phyloP scores from a whole-genome alignment of 73 alveolate species.

The Uronychia binucleata region DNA sequence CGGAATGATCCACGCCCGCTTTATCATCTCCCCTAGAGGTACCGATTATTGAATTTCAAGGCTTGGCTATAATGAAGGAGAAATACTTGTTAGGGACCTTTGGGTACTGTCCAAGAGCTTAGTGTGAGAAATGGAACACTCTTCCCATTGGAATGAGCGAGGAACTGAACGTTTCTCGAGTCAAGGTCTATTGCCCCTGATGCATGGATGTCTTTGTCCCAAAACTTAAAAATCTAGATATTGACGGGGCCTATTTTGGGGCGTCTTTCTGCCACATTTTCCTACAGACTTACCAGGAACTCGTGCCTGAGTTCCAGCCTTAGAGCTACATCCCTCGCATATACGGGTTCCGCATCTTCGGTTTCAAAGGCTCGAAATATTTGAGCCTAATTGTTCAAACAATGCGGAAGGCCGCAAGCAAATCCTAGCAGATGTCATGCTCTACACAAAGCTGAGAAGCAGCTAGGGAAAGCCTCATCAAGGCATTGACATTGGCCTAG shows the following conservation, averaged over 20 bases:
- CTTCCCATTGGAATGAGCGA: constrained; percentile 97
- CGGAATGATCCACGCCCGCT: constrained; percentile 90
- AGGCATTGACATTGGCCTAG: no score
- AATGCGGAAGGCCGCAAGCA: constrained; percentile 2
- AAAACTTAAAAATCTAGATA: constrained; percentile 74
- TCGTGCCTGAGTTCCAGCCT: constrained; percentile 65
- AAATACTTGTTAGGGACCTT: constrained; percentile 90
- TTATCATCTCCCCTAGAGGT: constrained; percentile 82
- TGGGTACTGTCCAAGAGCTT: constrained; percentile 97
- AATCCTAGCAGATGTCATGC: not conserved
- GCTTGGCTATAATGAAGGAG: constrained; percentile 94
- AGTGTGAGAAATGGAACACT: constrained; percentile 93
- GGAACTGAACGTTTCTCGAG: constrained; percentile 94
- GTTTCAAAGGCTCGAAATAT: constrained; percentile 60
- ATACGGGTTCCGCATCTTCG: constrained; percentile 89
- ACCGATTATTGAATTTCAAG: constrained; percentile 18
- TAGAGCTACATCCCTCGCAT: constrained; percentile 71
- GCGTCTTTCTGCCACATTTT: constrained; percentile 81
- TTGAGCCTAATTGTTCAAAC: not conserved
- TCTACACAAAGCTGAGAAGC: no score
- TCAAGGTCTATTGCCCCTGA: constrained; percentile 93
- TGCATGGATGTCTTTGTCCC: constrained; percentile 95
- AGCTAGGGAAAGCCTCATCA: no score
- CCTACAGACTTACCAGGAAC: constrained; percentile 75
- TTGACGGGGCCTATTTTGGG: constrained; percentile 97